Evolutionary conservation across 2,329 filamentous ascomycete species (phyloP), one percentile per base, ranked within the genome.

Genomic region (Hymenoscyphus linearis): DNA sequence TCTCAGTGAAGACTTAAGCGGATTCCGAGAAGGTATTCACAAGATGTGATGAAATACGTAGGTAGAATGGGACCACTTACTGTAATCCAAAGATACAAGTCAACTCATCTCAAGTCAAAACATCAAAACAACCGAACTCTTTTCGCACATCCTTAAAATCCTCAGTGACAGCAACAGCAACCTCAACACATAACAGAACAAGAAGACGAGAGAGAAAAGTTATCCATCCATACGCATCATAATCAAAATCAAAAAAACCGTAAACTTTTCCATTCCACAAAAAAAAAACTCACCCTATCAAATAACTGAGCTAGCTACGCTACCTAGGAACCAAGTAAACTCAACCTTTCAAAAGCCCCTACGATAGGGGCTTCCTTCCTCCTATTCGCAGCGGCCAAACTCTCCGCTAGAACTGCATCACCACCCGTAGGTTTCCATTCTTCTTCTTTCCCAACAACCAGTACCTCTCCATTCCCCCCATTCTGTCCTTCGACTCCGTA

Each of bases 401-500:
- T 73, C 57, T 74, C 72, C 35, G 68, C 66, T 7, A 73, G 63
- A 5, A 74, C 73, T 0, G 70, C 71, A 66, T 74, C 71, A 0
- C 66, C 73, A 37, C 73, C 72, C 55, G 66, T 57, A 16, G 71
- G 62, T 64, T 66, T 69, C 59, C 70, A 71, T 4, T 56, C 65
- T 52, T 71, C 64, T 25, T 61, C 63, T 22, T 62, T 56, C 2
- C 27, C 60, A 4, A 63, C 68, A 2, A 27, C 56, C 40, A n/a
- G n/a, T n/a, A 35, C 53, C 13, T 56, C 55, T 1, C 22, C n/a
- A 14, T 67, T 63, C 36, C 60, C 64, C 9, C 40, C 40, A 4
- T 5, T 18, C 14, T 3, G 7, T 16, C 18, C n/a, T 10, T 66
- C 63, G 34, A 56, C 68, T 58, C 78, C 78, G 72, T 90, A 96